Base-by-base conservation (phyloP, 768 basidiomycete species). In the Mycena rebaudengoi region DNA sequence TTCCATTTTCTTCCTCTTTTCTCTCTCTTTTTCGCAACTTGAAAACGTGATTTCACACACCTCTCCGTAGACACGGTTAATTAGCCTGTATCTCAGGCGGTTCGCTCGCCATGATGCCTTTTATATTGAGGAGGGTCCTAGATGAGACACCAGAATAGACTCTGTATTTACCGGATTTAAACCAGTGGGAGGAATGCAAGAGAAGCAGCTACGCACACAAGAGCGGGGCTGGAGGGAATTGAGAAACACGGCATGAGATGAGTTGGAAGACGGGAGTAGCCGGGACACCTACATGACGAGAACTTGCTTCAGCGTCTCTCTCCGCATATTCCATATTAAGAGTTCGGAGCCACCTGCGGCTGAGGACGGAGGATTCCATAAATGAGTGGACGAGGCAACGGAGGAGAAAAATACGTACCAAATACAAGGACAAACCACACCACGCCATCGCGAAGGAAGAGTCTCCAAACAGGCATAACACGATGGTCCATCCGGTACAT, bases 391-490 rank as follows among this genome's bases (percentile, higher is more conserved):
- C 2, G 21, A 6, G 5, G 16, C 4, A 8, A 53, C 11, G 28
- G 5, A n/a, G 4, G 13, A 33, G 29, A 28, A 1, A 26, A 10
- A n/a, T n/a, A 59, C 50, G 0, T 1, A 60, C 59, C 59, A 26
- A 60, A 60, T 0, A 60, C 59, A 2, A 60, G 33, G 1, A 60
- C 23, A 13, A 60, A 60, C 59, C 59, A 60, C 3, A 52, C 32
- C 3, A 52, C 41, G 28, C 59, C 59, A 35, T 60, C 59, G 26
- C 59, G 59, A 11, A 52, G 59, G 41, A 60, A 60, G 18, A 60
- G 41, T 32, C 13, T 41, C 59, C 59, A 60, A 4, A 60, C 12
- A 2, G 59, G 59, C 59, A 60, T 60, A 1, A 20, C 30, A 21
- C 50, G 49, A 29, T 45, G 50, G 32, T 60, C 49, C 18, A 7